Base-by-base conservation (phyloP, 179 eudicot genomes). In the Corrigiola litoralis region DNA sequence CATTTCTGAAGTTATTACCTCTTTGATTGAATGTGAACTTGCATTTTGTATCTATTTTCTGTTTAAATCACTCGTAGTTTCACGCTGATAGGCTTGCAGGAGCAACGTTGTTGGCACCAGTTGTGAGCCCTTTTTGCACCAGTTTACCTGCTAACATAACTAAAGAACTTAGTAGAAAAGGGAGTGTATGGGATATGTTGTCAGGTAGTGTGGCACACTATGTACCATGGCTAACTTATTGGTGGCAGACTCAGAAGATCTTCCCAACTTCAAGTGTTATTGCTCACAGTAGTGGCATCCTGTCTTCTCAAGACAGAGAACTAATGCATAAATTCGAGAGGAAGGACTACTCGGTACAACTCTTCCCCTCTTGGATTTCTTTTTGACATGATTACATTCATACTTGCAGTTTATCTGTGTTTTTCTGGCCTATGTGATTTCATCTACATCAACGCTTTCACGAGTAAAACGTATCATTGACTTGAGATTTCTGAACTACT, bases 221-320 rank as follows among this genome's bases (percentile, higher is more conserved):
- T 42, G 56, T 63, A 4, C 86, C 82, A 2, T 72, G 79, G 83
- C 67, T 81, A 36, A 72, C 80, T 25, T 69, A 81, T 28, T 81
- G 85, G 85, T 82, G 86, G 86, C 65, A 73, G 46, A 82, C 86
- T 25, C 86, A 82, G 36, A 82, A 79, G 63, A 50, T 67, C 28
- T 76, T 82, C 66, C 81, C 81, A 0, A 4, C 24, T 44, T 67
- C 69, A 56, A 37, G 72, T 64, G 81, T 48, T 21, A 67, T 69
- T 9, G 65, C 74, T 59, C 71, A 71, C 27, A 62, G 65, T 16
- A 54, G 48, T 46, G 25, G 65, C 18, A 36, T 66, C 44, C 49
- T 75, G 21, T 79, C 77, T 28, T 7, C 25, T n/a, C 69, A 75
- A 33, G 77, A 75, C 59, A 57, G 20, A 67, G 60, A 68, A 57